Percentiles rank a stretch among this genome's conserved stretches.
These are phyloP conservation scores for barley (Hordeum vulgare) DNA, from an alignment of 176 grass and related monocot genomes.

Conservation along the genomic window DNA sequence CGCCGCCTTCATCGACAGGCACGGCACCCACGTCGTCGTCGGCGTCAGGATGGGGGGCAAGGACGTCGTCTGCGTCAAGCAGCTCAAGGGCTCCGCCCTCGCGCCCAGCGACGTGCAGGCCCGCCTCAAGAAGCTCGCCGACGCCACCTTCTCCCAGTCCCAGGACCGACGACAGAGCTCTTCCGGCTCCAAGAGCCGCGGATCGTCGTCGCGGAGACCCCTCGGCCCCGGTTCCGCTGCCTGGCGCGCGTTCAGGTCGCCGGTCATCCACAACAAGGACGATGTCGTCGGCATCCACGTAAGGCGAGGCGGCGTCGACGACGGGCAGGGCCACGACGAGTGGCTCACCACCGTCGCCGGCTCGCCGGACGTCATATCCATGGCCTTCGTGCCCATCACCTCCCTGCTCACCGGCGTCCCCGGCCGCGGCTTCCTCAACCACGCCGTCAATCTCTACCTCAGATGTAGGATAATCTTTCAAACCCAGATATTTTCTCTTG, in stretches of 20 bases:
- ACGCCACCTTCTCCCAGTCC: slow-evolving; percentile 41
- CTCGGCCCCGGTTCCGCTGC: slow-evolving; percentile 31
- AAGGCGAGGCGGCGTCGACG: slow-evolving; percentile 61
- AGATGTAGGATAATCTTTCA: slow-evolving; percentile 43
- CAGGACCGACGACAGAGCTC: slow-evolving; percentile 8
- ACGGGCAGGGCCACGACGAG: slow-evolving; percentile 38
- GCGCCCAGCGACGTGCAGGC: slow-evolving; percentile 57
- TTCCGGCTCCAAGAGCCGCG: background rate
- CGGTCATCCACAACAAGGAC: slow-evolving; percentile 39
- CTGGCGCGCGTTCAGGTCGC: slow-evolving; percentile 35
- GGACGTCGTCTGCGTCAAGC: slow-evolving; percentile 76
- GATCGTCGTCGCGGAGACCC: slow-evolving; percentile 19
- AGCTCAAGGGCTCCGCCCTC: slow-evolving; percentile 62
- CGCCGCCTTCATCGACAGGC: slow-evolving; percentile 76
- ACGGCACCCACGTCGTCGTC: slow-evolving; percentile 74
- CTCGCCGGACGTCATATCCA: slow-evolving; percentile 57
- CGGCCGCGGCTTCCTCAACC: slow-evolving; percentile 69
- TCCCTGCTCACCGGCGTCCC: slow-evolving; percentile 54
- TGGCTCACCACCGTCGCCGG: slow-evolving; percentile 66
- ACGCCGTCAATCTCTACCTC: slow-evolving; percentile 87
- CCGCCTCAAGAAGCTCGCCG: slow-evolving; percentile 49
- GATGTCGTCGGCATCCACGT: slow-evolving; percentile 58
- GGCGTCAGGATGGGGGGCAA: slow-evolving; percentile 78
- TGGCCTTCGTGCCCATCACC: slow-evolving; percentile 74
- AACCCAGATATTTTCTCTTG: background rate